Base-by-base conservation (phyloP, 2,329 filamentous ascomycete genomes). In the Penicillium sp. region DNA sequence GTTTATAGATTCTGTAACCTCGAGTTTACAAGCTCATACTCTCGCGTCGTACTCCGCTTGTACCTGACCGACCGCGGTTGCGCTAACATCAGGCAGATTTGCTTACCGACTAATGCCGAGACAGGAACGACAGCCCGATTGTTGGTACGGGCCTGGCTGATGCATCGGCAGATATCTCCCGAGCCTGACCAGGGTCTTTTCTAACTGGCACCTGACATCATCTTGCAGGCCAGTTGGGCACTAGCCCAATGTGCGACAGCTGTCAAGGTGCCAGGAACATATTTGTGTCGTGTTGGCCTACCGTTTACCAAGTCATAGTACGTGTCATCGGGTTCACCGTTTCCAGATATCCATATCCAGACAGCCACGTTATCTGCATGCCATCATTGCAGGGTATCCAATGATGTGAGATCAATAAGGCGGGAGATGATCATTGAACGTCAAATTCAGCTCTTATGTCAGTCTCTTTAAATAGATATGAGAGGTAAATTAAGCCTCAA, bases 81-180 rank as follows among this genome's bases (percentile, higher is more conserved):
- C 52, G 58, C 40, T 55, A 61, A 47, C 50, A 61, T 64, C 59
- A 57, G 64, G 64, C 61, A 63, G 64, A 63, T 67, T 67, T 66
- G 57, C 61, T 61, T 61, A 37, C 38, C 45, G 59, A 63, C 62
- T 56, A 53, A 53, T 42, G 45, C 56, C 55, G 57, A 62, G 50
- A 55, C 51, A 63, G 62, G 58, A 56, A 61, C 62, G 49, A 53
- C 60, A 53, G 59, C 41, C 54, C 52, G 54, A 40, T 60, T 64
- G 28, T 53, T 31, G 59, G 62, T 59, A 35, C 58, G 37, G 51
- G 36, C 49, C 43, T 43, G 52, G 54, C 53, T 38, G 31, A 11
- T 57, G 55, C 53, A 58, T 58, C 54, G 57, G 58, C 42, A 56
- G 36, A 58, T 56, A 42, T 31, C 33, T 50, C 41, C 59, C 50